These are phyloP conservation scores for Circinella minor DNA, from an alignment of 371 early-diverging fungal species.

Conservation along the genomic window DNA sequence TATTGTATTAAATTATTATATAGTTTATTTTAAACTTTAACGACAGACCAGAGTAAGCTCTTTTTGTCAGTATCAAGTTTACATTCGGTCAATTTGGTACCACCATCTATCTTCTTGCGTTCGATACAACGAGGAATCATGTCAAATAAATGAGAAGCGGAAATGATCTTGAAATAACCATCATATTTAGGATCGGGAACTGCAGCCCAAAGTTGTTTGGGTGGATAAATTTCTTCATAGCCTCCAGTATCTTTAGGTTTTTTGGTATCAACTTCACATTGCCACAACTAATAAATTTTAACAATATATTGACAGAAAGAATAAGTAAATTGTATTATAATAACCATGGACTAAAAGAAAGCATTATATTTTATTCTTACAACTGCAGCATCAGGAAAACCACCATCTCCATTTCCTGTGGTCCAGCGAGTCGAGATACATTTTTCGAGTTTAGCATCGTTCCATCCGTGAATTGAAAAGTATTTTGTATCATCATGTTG, in stretches of 20 bases:
- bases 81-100: conserved; percentile 32
- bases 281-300: conserved; percentile 32
- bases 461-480: conserved; percentile 31
- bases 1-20: background rate
- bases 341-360: background rate
- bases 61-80: conserved; percentile 30
- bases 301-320: background rate
- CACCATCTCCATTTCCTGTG: conserved; percentile 22
- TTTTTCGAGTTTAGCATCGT: conserved; percentile 29
- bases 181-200: conserved; percentile 26
- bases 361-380: conserved; percentile 14
- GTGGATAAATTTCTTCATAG: conserved; percentile 29
- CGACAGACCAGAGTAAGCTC: conserved; percentile 30
- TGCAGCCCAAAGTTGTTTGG: conserved; percentile 40
- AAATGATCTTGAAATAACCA: conserved; percentile 32
- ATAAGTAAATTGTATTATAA: background rate
- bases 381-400: conserved; percentile 41
- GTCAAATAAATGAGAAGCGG: conserved; percentile 40
- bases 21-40: conserved; percentile 8
- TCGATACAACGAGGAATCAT: conserved; percentile 38
- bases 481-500: conserved; percentile 27
- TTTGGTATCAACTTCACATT: conserved; percentile 37
- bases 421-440: conserved; percentile 44
- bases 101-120: conserved; percentile 28
- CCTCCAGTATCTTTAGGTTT: conserved; percentile 22